Evolutionary conservation across 495 filamentous ascomycete species (phyloP).

Genomic region (Aspergillus affinis): DNA sequence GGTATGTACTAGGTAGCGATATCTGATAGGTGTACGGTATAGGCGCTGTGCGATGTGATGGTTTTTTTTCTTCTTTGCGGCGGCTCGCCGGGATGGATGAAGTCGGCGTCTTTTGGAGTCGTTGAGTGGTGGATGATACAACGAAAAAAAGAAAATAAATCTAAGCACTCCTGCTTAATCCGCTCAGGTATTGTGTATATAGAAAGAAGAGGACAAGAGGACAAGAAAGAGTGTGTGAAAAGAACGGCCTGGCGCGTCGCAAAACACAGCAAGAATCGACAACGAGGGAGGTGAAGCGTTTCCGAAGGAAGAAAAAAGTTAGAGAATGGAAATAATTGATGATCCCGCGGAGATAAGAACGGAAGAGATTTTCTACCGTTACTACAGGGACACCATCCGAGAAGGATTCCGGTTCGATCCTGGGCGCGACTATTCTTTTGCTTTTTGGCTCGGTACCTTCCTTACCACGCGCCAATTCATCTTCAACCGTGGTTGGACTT

Average conservation of each 20-base stretch:
- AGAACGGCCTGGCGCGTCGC: not conserved
- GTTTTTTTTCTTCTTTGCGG: too few species aligned
- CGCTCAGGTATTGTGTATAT: not conserved
- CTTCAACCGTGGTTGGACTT: not conserved
- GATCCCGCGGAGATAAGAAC: not conserved
- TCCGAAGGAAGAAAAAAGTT: not conserved
- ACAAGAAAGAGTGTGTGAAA: too few species aligned
- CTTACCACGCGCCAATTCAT: conserved; percentile 5
- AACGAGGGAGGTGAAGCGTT: too few species aligned
- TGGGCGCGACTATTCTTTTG: conserved; percentile 39
- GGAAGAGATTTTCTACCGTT: not conserved
- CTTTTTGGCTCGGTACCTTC: not conserved
- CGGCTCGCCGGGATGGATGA: not conserved
- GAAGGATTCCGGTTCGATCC: conserved; percentile 41
- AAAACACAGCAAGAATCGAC: not conserved
- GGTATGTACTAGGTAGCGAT: too few species aligned
- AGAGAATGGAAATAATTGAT: not conserved
- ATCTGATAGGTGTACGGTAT: not conserved
- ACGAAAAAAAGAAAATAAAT: not conserved
- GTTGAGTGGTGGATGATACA: not conserved
- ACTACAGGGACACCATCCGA: too few species aligned
- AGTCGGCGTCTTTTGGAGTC: not conserved
- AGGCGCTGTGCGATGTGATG: not conserved
- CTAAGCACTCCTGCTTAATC: not conserved
- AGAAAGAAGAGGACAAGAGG: not conserved